Base-by-base conservation (phyloP, 106 monocot species). In the Dioscorea alata region DNA sequence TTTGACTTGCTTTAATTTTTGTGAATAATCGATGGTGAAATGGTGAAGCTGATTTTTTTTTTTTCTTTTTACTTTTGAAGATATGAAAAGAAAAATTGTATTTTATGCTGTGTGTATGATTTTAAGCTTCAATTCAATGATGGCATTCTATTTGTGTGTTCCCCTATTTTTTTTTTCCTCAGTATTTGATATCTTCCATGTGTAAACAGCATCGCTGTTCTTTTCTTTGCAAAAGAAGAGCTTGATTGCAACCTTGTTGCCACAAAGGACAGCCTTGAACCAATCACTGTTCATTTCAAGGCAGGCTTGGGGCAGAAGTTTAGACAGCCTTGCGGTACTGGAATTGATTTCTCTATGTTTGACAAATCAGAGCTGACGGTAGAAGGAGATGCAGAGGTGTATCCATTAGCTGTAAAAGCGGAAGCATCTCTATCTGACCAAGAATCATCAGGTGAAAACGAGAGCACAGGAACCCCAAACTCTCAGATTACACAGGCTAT, bases 401-500 rank as follows among this genome's bases (percentile, higher is more conserved):
- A 77, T 61, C 82, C 89, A 14, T 78, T 85, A 31, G 85, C 75
- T 6, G 80, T 90, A 49, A 90, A 85, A 63, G 85, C 89, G 68
- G 89, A 90, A 72, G 76, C 82, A 6, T 79, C 68, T 66, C 65
- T 78, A 65, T 59, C 81, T 60, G 67, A 63, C 13, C 65, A 71
- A 69, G 67, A 42, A 7, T 23, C 15, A 23, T 32, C 17, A 60
- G 73, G 59, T 23, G 75, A 77, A 54, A 63, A 59, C 24, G 68
- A 67, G 61, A 72, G 80, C 60, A 35, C 23, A 1, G 73, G 33
- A 32, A 67, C 52, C 61, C 48, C 66, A 54, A 85, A 88, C 67
- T 85, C 89, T 33, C 89, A 86, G 58, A 86, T 90, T 33, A 90
- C 89, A 14, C 83, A 83, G 58, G 89, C 89, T 31, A 73, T 86